Percentiles rank a stretch among this genome's conserved stretches.
Conservation (phyloP, 2,329 filamentous ascomycete genomes). For the Diaporthe nobilis region DNA sequence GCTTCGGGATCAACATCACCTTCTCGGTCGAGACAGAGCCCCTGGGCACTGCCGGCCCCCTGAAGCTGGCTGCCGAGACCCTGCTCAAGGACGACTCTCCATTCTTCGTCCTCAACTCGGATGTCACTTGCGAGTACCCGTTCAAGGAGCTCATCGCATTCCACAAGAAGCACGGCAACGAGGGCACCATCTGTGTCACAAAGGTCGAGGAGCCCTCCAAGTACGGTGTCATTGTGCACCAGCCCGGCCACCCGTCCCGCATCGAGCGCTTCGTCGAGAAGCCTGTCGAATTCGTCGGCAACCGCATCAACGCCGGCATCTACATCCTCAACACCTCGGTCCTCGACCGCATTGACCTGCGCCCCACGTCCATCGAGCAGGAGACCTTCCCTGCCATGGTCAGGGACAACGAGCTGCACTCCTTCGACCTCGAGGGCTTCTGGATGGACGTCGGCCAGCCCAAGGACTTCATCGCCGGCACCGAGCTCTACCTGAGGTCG, state of each 20-base stretch:
- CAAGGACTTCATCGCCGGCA: constrained; percentile 97
- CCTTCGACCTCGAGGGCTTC: constrained; percentile 96
- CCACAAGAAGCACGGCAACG: constrained; percentile 92
- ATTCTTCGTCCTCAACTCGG: constrained; percentile 98
- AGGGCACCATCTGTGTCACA: constrained; percentile 98
- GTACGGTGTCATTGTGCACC: constrained; percentile 98
- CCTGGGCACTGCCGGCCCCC: constrained; percentile 91
- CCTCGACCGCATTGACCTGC: constrained; percentile 91
- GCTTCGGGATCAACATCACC: constrained; percentile 94
- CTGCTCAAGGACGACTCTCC: constrained; percentile 93
- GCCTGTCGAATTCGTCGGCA: constrained; percentile 97
- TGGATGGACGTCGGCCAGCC: constrained; percentile 99
- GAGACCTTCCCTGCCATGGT: constrained; percentile 98
- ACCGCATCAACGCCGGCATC: constrained; percentile 98
- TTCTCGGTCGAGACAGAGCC: constrained; percentile 98
- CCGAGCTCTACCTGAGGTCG: constrained; percentile 95
- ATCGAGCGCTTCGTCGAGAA: constrained; percentile 99
- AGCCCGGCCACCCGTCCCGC: constrained; percentile 88
- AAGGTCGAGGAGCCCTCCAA: constrained; percentile 99
- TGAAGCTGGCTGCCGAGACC: constrained; percentile 95
- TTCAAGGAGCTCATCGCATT: constrained; percentile 91
- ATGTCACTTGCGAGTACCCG: constrained; percentile 98
- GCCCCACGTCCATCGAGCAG: constrained; percentile 97
- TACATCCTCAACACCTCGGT: constrained; percentile 97
- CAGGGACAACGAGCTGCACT: constrained; percentile 91